Base-by-base conservation (phyloP, 768 basidiomycete species). In the Xerocomus potaroensis region DNA sequence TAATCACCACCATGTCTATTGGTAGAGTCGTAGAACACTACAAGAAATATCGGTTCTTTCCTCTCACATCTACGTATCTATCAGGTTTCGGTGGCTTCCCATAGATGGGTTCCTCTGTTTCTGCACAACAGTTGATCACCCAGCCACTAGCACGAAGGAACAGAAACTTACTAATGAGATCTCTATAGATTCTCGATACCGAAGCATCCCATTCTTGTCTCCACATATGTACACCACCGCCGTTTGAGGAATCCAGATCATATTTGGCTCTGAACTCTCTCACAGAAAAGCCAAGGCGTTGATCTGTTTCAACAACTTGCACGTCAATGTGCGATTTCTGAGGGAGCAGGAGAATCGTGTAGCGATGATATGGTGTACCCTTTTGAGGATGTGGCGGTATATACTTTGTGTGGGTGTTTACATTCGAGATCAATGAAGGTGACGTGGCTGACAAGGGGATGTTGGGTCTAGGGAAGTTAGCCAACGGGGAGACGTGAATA, bases 301-400 rank as follows among this genome's bases (percentile, higher is more conserved):
- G 64, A 29, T 67, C 62, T 23, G 64, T 71, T 21, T 65, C 49
- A n/a, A 83, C 55, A 26, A 72, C 60, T 15, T 78, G 79, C 16
- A 80, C 73, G 22, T 76, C 56, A 8, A 69, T 44, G 1, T 43
- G 46, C 59, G 32, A 80, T 62, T 78, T 72, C 56, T 95, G 91
- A 9, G 80, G 83, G 38, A 94, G 74, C 23, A 95, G 70, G 23
- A 95, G 70, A 35, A 85, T 55, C 8, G 81, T 78, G 65, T 95
- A 96, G 51, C 95, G 91, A 68, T 99, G 95, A 67, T 90, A 92
- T 0, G 81, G 80, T 10, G 92, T 86, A 41, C 93, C 92, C 30
- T 78, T 78, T 62, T 91, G 87, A 3, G 95, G 95, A 55, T 96
- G 92, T 4, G 94, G 96, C 5, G 95, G 88, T 53, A 94, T 72